Conservation (phyloP, 768 basidiomycete species). For the Collybiopsis luxurians region DNA sequence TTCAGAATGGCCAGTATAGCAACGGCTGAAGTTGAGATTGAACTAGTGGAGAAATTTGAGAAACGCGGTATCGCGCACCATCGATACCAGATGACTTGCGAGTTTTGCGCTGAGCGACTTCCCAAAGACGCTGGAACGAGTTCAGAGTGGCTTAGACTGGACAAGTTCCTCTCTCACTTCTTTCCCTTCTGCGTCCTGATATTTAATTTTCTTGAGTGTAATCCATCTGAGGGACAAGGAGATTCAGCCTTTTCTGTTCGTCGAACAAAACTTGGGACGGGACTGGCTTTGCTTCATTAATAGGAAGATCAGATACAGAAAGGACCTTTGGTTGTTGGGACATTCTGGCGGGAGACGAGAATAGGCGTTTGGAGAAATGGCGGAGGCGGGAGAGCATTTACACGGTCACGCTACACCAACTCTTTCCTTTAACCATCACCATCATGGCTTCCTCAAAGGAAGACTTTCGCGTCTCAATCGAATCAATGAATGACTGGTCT, state of each 20-base stretch:
- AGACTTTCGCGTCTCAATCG: conserved; percentile 4
- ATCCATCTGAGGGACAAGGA: conserved; percentile 62
- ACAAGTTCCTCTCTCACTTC: conserved; percentile 63
- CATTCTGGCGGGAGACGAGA: conserved; percentile 11
- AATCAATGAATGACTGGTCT: conserved; percentile 4
- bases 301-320: conserved; percentile 47
- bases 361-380: neutral
- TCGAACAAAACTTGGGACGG: neutral
- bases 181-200: conserved; percentile 73
- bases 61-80: conserved; percentile 40
- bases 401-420: neutral
- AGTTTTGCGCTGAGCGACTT: conserved; percentile 82
- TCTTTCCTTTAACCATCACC: neutral
- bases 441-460: conserved; percentile 1
- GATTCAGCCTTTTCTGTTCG: neutral
- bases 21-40: conserved; percentile 52
- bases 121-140: conserved; percentile 71
- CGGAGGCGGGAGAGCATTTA: neutral
- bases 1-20: conserved; percentile 79
- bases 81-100: conserved; percentile 77
- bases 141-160: neutral
- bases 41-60: neutral
- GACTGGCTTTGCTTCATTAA: conserved; percentile 58
- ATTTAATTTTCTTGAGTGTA: conserved; percentile 77
- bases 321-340: conserved; percentile 44